Evolutionary conservation across 352 stramenopile species (phyloP), one percentile per base, ranked within the genome.

Genomic region (Blastocystis sp.): DNA sequence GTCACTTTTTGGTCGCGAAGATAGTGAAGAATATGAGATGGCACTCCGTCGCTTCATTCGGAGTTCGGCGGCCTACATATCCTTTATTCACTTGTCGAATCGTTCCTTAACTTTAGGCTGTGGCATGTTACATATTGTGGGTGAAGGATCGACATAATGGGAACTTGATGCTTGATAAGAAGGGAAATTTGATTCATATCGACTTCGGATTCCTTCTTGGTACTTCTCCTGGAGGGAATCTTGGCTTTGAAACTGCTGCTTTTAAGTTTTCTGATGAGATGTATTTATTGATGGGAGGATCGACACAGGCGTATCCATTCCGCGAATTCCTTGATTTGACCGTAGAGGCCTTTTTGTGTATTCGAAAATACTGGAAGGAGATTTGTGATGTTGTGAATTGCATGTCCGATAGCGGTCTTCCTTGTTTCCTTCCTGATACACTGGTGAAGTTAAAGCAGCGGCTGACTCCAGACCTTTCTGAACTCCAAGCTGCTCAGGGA

Each of bases 211-310:
- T 97, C 89, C 93, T 98, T 56, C 92, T 98, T 3, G 95, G 95
- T 30, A 96, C 97, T 77, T 95, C 94, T 27, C 96, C 96, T 40
- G 95, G 97, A 42, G 95, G 95, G 44, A 94, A 95, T 51, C 96
- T 97, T 90, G 96, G 93, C 87, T 93, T 96, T 44, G 96, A 98
- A 92, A 92, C 92, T 59, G 95, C 96, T 30, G 95, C 96, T 0
- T 98, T 98, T 91, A 98, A 98, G 90, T 92, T 98, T 15, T 98
- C 94, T 17, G 93, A 93, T 30, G 95, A 98, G 88, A 97, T 98
- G 90, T 95, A 96, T 77, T 92, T 96, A 73, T 94, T 98, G 30
- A 58, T 91, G 79, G 90, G 76, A 30, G 90, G 90, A 5, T 54
- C 48, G 7, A 73, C 37, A n/a, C 30, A 75, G 6, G 56, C 57